phyloP scores from a whole-genome alignment of 169 alveolate species.

The Cryptosporidium sp. region DNA sequence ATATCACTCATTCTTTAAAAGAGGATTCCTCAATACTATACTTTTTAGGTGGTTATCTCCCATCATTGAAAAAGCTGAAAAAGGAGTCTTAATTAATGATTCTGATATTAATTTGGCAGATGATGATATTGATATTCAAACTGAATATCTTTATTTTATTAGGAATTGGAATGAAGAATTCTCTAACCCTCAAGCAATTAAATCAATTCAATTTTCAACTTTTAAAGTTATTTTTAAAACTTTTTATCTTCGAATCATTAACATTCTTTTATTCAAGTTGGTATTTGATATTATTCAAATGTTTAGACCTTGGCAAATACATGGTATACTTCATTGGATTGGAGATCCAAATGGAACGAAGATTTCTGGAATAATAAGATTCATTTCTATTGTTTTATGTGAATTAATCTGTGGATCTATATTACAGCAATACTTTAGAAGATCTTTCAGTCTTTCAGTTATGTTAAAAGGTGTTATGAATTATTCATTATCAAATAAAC shows the following conservation, averaged over 20 bases:
- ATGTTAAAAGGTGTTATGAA: constrained; percentile 71
- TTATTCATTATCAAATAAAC: constrained; percentile 39
- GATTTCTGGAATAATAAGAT: constrained; percentile 21
- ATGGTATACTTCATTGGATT: constrained; percentile 37
- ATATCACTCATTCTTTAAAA: constrained; percentile 36
- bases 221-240: constrained; percentile 35
- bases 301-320: constrained; percentile 60
- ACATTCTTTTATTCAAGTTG: neutral
- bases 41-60: constrained; percentile 53
- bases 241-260: constrained; percentile 24
- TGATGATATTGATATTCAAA: constrained; percentile 39
- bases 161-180: constrained; percentile 65
- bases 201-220: constrained; percentile 25
- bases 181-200: constrained; percentile 19
- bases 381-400: constrained; percentile 18
- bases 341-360: constrained; percentile 37
- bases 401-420: constrained; percentile 51
- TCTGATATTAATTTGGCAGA: constrained; percentile 32
- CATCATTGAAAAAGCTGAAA: neutral
- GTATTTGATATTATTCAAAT: constrained; percentile 28
- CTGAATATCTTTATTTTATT: constrained; percentile 30
- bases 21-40: constrained; percentile 56
- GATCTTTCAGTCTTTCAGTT: constrained; percentile 46
- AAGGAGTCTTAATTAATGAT: constrained; percentile 11
- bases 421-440: constrained; percentile 58